Evolutionary conservation across 192 early-diverging fungal genomes (phyloP).

Genomic region (Entomortierella lignicola): DNA sequence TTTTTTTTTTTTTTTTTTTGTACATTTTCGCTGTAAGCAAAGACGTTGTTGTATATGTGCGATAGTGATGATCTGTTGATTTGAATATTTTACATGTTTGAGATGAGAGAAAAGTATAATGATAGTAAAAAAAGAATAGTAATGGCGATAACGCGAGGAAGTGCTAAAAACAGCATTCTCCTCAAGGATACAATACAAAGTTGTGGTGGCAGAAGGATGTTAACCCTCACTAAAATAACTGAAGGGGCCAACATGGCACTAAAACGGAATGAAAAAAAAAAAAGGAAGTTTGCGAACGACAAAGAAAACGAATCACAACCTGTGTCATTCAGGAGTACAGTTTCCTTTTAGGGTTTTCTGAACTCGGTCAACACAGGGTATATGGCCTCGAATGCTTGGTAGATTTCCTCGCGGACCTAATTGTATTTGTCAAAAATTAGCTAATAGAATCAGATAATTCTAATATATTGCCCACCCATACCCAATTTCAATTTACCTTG

Average conservation of each 20-base stretch:
- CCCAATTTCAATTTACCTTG: constrained; percentile 65
- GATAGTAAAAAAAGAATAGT: background rate
- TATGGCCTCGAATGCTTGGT: constrained; percentile 97
- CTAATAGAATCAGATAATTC: too few species aligned
- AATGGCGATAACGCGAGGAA: background rate
- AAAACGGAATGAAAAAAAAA: background rate
- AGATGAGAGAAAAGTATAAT: background rate
- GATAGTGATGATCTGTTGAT: background rate
- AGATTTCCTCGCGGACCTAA: constrained; percentile 92
- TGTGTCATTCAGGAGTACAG: background rate
- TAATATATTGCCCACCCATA: too few species aligned
- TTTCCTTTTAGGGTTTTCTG: constrained; percentile 71
- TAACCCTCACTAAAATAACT: too few species aligned
- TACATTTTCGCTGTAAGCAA: constrained; percentile 1
- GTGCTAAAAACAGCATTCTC: background rate
- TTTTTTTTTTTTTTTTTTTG: constrained; percentile 14
- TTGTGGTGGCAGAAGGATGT: background rate
- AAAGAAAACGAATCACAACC: background rate
- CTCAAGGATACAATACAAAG: background rate
- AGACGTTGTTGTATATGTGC: background rate
- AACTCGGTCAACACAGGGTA: constrained; percentile 96
- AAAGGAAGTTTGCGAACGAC: background rate
- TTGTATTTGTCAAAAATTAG: background rate
- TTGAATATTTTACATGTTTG: background rate
- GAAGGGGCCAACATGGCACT: too few species aligned